Conservation (phyloP, 371 early-diverging fungal species). For the Nematocida parisii region DNA sequence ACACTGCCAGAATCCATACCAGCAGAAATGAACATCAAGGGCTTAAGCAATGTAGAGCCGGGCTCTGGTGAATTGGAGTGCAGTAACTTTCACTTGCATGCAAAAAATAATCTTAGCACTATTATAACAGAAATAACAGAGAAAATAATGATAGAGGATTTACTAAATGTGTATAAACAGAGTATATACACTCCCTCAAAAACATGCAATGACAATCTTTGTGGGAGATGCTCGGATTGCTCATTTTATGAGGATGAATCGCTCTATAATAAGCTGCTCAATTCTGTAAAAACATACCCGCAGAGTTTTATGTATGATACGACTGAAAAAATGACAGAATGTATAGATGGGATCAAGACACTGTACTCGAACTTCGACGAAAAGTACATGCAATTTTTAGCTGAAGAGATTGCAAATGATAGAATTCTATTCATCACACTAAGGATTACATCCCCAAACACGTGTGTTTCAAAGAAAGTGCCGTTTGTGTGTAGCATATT, state of each 20-base stretch:
- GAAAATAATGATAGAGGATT: background rate
- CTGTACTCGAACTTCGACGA: conserved; percentile 12
- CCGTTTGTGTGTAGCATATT: conserved; percentile 46
- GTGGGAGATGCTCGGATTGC: conserved; percentile 46
- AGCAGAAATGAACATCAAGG: background rate
- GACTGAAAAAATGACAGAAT: background rate
- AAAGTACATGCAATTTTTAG: conserved; percentile 9
- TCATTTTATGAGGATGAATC: conserved; percentile 6
- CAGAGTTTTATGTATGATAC: conserved; percentile 18
- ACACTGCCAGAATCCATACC: background rate
- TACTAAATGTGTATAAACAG: background rate
- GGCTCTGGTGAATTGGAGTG: background rate
- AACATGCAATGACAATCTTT: conserved; percentile 27
- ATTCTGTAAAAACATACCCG: background rate
- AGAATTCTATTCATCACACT: background rate
- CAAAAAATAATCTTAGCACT: background rate
- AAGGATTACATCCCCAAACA: background rate
- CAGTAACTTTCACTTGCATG: background rate
- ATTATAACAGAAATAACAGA: conserved; percentile 18
- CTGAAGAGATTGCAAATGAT: conserved; percentile 9
- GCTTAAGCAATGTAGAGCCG: background rate
- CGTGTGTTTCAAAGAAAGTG: background rate
- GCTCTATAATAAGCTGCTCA: conserved; percentile 1
- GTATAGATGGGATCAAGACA: background rate
- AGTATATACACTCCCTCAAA: background rate